phyloP scores from a whole-genome alignment of 1,139 yeast species.

The Geotrichum reessii region DNA sequence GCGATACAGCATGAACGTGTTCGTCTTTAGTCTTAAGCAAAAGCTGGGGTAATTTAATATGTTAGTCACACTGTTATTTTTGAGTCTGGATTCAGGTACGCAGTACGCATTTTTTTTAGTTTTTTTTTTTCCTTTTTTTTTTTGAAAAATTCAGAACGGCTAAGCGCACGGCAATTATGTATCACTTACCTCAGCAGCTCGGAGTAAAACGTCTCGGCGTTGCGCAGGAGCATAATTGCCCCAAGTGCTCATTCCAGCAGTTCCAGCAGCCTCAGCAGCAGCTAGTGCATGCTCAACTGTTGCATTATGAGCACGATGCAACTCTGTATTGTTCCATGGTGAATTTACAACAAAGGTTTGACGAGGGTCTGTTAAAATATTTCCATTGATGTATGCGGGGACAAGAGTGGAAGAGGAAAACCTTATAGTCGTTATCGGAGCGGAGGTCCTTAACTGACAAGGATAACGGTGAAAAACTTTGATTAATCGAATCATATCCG shows the following conservation, averaged over 20 bases:
- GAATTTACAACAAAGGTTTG: conserved; percentile 6
- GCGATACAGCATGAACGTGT: conserved; percentile 5
- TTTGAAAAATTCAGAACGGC: neutral
- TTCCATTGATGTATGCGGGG: conserved; percentile 10
- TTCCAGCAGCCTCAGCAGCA: conserved; percentile 12
- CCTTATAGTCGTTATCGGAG: neutral
- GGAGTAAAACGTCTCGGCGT: conserved; percentile 6
- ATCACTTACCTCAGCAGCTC: conserved; percentile 11
- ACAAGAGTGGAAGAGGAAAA: neutral
- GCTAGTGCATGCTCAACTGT: conserved; percentile 5
- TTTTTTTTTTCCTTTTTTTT: too few relatives aligned
- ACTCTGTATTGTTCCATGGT: conserved; percentile 7
- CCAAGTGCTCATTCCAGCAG: conserved; percentile 5
- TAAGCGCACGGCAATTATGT: too few relatives aligned
- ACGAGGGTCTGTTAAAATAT: neutral
- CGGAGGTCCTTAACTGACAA: neutral
- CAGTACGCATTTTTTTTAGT: too few relatives aligned
- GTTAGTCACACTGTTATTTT: neutral
- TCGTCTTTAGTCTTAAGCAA: neutral
- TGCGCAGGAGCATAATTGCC: neutral
- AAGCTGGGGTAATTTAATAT: neutral
- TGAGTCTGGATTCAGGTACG: too few relatives aligned
- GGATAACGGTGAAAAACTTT: neutral
- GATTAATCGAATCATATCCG: neutral
- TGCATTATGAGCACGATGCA: conserved; percentile 4